Base-by-base conservation (phyloP, 2,329 filamentous ascomycete species). In the Bertia moriformis region DNA sequence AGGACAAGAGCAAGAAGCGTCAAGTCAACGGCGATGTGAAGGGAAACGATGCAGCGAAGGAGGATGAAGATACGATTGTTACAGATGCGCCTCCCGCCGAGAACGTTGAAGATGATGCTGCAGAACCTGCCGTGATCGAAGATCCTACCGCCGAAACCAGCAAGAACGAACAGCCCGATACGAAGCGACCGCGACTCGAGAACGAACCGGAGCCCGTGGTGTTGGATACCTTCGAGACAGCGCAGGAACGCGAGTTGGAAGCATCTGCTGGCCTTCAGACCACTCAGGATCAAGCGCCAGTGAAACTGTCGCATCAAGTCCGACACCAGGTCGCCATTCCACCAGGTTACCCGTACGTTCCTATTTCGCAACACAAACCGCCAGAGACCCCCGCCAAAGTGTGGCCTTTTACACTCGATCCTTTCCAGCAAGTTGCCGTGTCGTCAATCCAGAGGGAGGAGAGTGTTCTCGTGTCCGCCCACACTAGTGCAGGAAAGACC, bases 401-500 rank as follows among this genome's bases (percentile, higher is more conserved):
- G 22, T 98, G 83, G 69, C 73, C 78, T 7, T 98, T 98, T 65
- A 84, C 84, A 41, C 78, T 98, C 43, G 91, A 98, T 66, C 91
- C 91, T 38, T 98, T 98, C 69, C 91, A 98, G 62, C 85, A 89
- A 53, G 73, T 96, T 38, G 87, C 91, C 0, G 87, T 98, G 44
- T 80, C 86, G 4, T 95, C 89, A 1, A 98, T 98, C 45, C 83
- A 98, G 63, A 74, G 91, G 46, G 88, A 89, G 40, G 91, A 98
- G 66, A 96, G 88, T 65, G 86, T 98, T 0, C 64, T 98, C 38
- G 91, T 98, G 2, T 96, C 93, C 14, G 91, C 91, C 39, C 91
- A 98, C 61, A 98, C 91, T 4, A 91, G 83, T 69, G 91, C 91
- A 27, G 91, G 91, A 61, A 98, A 98, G 63, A 98, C 91, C 0